A percentile compares a stretch with the other conserved stretches of the same genome.
Conservation (phyloP, 2,329 filamentous ascomycete species). For the Paecilomyces variotii region DNA sequence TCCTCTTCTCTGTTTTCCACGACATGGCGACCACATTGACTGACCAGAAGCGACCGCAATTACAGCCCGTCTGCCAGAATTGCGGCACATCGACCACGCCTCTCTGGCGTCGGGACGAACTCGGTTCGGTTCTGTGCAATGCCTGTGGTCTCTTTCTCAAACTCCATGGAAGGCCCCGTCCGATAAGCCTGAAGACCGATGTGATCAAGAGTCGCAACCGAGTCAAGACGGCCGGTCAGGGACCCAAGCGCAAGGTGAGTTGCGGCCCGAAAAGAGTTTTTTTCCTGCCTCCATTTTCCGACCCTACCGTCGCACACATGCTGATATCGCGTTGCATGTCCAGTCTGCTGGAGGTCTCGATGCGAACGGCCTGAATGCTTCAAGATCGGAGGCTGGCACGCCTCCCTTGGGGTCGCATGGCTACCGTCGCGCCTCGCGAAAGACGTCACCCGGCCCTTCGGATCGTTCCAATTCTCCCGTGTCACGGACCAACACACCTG, state of each 20-base stretch:
- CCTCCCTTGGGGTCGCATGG: slow-evolving; percentile 49
- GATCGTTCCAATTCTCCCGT: slow-evolving; percentile 72
- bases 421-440: slow-evolving; percentile 61
- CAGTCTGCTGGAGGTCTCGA: slow-evolving; percentile 40
- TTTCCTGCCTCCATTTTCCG: slow-evolving; percentile 4
- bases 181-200: slow-evolving; percentile 96
- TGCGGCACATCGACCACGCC: slow-evolving; percentile 93
- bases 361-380: slow-evolving; percentile 51
- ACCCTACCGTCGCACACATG: slow-evolving; percentile 16
- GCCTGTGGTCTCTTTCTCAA: slow-evolving; percentile 97
- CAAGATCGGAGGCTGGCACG: slow-evolving; percentile 49
- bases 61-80: slow-evolving; percentile 94
- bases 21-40: slow-evolving; percentile 39
- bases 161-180: slow-evolving; percentile 84
- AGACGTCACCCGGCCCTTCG: slow-evolving; percentile 61
- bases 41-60: slow-evolving; percentile 49
- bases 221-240: slow-evolving; percentile 78
- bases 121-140: slow-evolving; percentile 93
- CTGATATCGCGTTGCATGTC: slow-evolving; percentile 7
- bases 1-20: slow-evolving; percentile 7
- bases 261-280: slow-evolving; percentile 13
- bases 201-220: slow-evolving; percentile 99
- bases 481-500: slow-evolving; percentile 70
- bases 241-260: slow-evolving; percentile 74
- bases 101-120: slow-evolving; percentile 94